A percentile compares a stretch with the other conserved stretches of the same genome.
Evolutionary conservation across 2,329 filamentous ascomycete genomes (phyloP).

Genomic region (Orbilia quercus): DNA sequence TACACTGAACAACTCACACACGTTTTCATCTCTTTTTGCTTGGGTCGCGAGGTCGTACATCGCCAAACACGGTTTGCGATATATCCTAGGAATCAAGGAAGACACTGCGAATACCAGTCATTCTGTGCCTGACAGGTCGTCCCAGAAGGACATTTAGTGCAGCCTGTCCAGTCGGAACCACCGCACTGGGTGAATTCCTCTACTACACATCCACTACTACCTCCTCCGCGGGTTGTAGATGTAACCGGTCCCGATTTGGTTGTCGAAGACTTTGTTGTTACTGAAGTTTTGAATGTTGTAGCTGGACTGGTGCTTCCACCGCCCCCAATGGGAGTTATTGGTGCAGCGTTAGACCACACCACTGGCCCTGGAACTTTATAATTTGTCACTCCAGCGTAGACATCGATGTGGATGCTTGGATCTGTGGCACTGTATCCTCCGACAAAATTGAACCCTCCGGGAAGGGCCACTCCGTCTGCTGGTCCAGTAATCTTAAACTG

Average conservation of each 20-base stretch:
- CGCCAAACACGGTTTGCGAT: not conserved
- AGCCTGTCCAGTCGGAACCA: constrained; percentile 15
- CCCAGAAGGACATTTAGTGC: constrained; percentile 15
- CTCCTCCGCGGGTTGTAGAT: constrained; percentile 6
- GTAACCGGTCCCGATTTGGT: not conserved
- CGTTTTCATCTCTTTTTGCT: not conserved
- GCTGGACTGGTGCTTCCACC: not conserved
- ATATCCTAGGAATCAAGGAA: constrained; percentile 12
- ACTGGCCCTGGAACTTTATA: constrained; percentile 57
- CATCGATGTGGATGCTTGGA: constrained; percentile 63
- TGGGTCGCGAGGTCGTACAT: not conserved
- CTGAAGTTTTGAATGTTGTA: constrained; percentile 61
- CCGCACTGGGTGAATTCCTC: constrained; percentile 10
- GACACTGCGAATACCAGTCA: constrained; percentile 29
- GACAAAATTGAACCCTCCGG: constrained; percentile 66
- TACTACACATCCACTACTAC: constrained; percentile 6
- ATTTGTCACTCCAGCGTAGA: constrained; percentile 45
- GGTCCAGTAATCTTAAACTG: constrained; percentile 63
- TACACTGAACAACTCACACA: not conserved
- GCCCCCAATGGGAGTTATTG: constrained; percentile 1
- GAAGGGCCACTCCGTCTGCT: constrained; percentile 58
- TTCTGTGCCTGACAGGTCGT: constrained; percentile 15
- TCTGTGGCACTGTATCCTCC: constrained; percentile 63
- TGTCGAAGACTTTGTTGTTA: constrained; percentile 6
- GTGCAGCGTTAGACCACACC: constrained; percentile 42